Conservation (phyloP, 139 green algal genomes). For the Desmodesmus armatus region DNA sequence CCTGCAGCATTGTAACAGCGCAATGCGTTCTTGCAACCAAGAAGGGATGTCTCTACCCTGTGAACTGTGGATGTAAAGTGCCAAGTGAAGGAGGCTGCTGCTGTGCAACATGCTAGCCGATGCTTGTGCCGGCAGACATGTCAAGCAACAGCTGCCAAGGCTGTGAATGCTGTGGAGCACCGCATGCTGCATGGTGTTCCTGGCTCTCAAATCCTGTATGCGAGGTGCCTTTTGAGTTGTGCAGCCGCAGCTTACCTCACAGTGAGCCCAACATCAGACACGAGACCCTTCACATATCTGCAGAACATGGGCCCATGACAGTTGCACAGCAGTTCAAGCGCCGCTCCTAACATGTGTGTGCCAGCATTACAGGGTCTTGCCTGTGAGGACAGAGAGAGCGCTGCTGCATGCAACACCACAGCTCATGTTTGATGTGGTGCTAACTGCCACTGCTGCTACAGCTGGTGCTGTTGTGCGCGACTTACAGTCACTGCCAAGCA, state of each 20-base stretch:
- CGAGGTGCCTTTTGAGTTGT: neutral
- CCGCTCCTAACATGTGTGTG: neutral
- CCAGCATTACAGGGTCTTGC: neutral
- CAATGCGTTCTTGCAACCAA: too few species aligned
- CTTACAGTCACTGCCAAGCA: too few species aligned
- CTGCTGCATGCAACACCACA: neutral
- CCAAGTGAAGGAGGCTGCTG: too few species aligned
- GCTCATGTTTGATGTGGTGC: neutral
- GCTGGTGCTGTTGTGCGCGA: too few species aligned
- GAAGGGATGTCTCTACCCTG: too few species aligned
- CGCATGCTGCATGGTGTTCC: neutral
- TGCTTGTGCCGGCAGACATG: neutral
- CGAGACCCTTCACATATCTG: conserved; percentile 90
- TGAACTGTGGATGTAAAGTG: too few species aligned
- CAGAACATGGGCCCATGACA: neutral
- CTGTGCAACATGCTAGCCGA: neutral
- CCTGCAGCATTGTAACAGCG: conserved; percentile 42
- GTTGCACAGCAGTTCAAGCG: neutral
- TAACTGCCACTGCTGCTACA: too few species aligned
- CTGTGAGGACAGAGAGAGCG: neutral
- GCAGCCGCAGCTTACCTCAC: conserved; percentile 47
- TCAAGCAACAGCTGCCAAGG: neutral
- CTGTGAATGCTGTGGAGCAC: too few species aligned
- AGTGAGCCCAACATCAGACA: conserved; percentile 69
- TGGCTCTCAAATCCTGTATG: neutral